A percentile compares a stretch with the other conserved stretches of the same genome.
Evolutionary conservation across 2,329 filamentous ascomycete genomes (phyloP).

Genomic region (Ascochyta rabiei): DNA sequence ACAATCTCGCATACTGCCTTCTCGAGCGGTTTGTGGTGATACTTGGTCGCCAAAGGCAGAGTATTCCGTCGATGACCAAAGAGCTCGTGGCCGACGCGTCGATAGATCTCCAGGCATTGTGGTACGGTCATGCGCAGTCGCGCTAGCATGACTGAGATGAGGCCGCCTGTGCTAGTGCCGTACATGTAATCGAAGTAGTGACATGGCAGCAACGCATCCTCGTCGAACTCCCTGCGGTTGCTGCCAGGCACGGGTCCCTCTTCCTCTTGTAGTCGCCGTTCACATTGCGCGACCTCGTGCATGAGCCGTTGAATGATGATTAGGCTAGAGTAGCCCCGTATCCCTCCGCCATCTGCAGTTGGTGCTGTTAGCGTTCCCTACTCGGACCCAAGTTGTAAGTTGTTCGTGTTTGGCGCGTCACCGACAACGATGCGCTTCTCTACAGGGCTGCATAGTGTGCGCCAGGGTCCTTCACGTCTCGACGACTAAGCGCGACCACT

Average conservation of each 20-base stretch:
- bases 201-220: conserved; percentile 55
- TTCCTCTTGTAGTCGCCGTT: conserved; percentile 53
- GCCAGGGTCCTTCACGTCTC: background rate
- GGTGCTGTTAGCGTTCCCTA: conserved; percentile 23
- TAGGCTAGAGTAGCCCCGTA: conserved; percentile 58
- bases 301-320: conserved; percentile 57
- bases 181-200: conserved; percentile 63
- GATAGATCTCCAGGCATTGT: conserved; percentile 56
- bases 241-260: conserved; percentile 41
- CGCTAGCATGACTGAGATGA: conserved; percentile 58
- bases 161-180: conserved; percentile 59
- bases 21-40: conserved; percentile 56
- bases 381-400: background rate
- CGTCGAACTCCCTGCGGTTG: conserved; percentile 40
- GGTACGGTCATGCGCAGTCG: conserved; percentile 57
- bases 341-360: conserved; percentile 55
- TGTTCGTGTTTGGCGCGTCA: too few relatives aligned
- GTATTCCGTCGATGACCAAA: conserved; percentile 54
- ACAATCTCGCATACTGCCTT: conserved; percentile 55
- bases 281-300: conserved; percentile 55
- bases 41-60: conserved; percentile 57
- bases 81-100: conserved; percentile 55
- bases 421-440: background rate
- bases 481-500: background rate
- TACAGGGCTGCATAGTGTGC: background rate